These are phyloP conservation scores for Petunia secreta DNA, from an alignment of 257 asterid genomes.

Conservation along the genomic window DNA sequence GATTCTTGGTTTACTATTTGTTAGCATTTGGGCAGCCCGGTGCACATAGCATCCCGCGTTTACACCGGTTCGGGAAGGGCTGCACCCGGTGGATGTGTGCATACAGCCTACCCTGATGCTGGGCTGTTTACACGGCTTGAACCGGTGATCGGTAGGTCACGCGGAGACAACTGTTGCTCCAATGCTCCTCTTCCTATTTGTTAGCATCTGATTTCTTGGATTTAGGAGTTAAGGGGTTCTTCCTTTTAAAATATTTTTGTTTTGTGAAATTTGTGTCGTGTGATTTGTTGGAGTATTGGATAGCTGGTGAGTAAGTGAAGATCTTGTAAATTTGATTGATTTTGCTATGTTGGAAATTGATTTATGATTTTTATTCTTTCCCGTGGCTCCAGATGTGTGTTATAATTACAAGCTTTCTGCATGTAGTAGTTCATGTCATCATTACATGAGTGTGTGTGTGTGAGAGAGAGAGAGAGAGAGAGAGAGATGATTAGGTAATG, in stretches of 20 bases:
- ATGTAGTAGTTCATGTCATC: conserved; percentile 3
- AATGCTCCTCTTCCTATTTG: not conserved
- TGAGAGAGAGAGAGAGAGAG: not conserved
- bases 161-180: no score
- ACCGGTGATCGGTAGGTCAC: no score
- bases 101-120: no score
- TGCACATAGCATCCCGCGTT: no score
- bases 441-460: not conserved
- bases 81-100: no score
- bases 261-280: not conserved
- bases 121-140: no score
- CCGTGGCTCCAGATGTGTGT: not conserved
- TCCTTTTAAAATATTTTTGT: not conserved
- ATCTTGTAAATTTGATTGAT: conserved; percentile 11
- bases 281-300: conserved; percentile 9
- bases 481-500: conserved; percentile 10
- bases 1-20: not conserved
- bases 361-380: conserved; percentile 8
- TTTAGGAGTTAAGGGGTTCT: not conserved
- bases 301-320: not conserved
- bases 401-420: not conserved
- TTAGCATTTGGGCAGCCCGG: not conserved
- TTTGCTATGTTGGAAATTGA: not conserved
- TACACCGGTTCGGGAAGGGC: no score
- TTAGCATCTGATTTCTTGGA: not conserved